Conservation (phyloP, 805 yeast species). For the Tetrapisispora iriomotensis region DNA sequence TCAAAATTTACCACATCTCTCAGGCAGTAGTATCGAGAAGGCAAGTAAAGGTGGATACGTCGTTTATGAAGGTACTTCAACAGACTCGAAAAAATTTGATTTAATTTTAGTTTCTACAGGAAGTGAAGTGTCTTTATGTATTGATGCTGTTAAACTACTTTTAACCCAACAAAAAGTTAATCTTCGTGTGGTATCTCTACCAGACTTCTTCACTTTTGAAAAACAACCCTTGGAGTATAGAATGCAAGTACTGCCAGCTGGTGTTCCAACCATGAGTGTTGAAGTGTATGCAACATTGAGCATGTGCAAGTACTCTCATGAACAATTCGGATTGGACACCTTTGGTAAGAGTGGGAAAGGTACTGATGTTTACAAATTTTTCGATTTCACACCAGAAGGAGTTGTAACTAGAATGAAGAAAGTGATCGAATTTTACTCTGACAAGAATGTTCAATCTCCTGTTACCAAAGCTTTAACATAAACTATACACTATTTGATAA, state of each 20-base stretch:
- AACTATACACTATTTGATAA: no score
- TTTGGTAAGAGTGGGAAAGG: slow-evolving; percentile 97
- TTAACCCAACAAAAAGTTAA: slow-evolving; percentile 39
- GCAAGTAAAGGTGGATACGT: slow-evolving; percentile 95
- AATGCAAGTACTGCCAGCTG: slow-evolving; percentile 86
- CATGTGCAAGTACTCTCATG: slow-evolving; percentile 93
- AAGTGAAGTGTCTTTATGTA: slow-evolving; percentile 76
- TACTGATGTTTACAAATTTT: slow-evolving; percentile 66
- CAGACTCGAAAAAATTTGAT: slow-evolving; percentile 35
- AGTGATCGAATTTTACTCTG: slow-evolving; percentile 77
- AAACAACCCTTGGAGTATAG: slow-evolving; percentile 70
- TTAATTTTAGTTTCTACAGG: slow-evolving; percentile 83
- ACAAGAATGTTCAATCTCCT: slow-evolving; percentile 61
- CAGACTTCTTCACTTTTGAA: slow-evolving; percentile 88
- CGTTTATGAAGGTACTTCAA: slow-evolving; percentile 38
- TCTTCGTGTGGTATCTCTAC: slow-evolving; percentile 81
- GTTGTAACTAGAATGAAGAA: slow-evolving; percentile 76
- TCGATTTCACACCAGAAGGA: slow-evolving; percentile 90
- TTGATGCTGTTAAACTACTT: slow-evolving; percentile 73
- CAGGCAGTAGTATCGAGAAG: slow-evolving; percentile 83
- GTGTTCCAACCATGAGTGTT: slow-evolving; percentile 83
- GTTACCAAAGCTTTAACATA: slow-evolving; percentile 47
- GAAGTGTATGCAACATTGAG: slow-evolving; percentile 89
- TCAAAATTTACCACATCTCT: slow-evolving; percentile 88
- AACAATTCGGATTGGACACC: slow-evolving; percentile 89